phyloP scores from a whole-genome alignment of 345 rosid species.

The Pseudoturritis turrita region DNA sequence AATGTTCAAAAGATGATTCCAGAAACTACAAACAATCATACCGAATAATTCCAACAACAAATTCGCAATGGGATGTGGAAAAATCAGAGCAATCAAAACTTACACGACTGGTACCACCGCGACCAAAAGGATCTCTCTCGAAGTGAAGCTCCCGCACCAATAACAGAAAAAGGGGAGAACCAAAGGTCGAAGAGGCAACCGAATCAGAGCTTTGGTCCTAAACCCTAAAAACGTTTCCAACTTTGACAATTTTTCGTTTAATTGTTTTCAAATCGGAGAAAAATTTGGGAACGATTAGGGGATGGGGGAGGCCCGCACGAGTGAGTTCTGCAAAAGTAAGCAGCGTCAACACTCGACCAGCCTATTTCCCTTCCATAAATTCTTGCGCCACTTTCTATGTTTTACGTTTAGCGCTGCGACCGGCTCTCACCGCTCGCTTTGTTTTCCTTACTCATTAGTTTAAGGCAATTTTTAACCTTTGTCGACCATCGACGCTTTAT shows the following conservation, averaged over 20 bases:
- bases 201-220: too few species aligned
- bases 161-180: too few species aligned
- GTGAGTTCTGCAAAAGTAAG: slow-evolving; percentile 80
- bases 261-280: too few species aligned
- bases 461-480: neutral
- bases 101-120: neutral
- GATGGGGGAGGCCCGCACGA: slow-evolving; percentile 84
- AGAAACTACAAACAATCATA: too few species aligned
- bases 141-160: too few species aligned
- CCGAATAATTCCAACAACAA: too few species aligned
- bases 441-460: slow-evolving; percentile 99
- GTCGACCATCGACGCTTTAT: neutral
- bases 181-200: too few species aligned
- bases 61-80: neutral
- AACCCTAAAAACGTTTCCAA: too few species aligned
- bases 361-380: slow-evolving; percentile 91
- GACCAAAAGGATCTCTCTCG: neutral
- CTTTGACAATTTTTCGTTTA: too few species aligned
- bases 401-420: slow-evolving; percentile 46
- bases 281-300: slow-evolving; percentile 11
- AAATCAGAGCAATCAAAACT: neutral
- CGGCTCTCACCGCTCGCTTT: slow-evolving; percentile 74
- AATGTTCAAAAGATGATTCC: neutral
- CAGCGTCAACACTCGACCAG: slow-evolving; percentile 87
- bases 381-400: slow-evolving; percentile 38